Conservation (phyloP, 441 rosid genomes). For the Corymbia calophylla region DNA sequence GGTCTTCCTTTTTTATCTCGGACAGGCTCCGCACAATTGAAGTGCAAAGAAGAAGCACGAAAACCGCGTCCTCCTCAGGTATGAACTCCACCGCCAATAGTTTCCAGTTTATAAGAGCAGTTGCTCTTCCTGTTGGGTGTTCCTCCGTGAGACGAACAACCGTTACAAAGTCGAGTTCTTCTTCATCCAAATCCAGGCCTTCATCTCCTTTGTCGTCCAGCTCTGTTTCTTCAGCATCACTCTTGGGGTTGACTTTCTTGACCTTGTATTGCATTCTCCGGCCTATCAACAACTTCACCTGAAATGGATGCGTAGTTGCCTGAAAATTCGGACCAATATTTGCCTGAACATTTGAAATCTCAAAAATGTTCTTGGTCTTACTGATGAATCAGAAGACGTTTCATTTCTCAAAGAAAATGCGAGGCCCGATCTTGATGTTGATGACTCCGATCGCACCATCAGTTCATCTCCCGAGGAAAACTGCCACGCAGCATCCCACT, state of each 20-base stretch:
- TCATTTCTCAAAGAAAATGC: slow-evolving; percentile 31
- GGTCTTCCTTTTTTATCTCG: slow-evolving; percentile 53
- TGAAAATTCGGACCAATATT: not conserved
- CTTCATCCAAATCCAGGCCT: slow-evolving; percentile 17
- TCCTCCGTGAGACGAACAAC: slow-evolving; percentile 55
- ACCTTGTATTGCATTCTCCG: slow-evolving; percentile 52
- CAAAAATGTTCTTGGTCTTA: slow-evolving; percentile 1
- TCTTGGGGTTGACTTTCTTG: not conserved
- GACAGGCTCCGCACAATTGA: slow-evolving; percentile 64
- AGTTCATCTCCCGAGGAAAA: slow-evolving; percentile 79
- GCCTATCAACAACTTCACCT: slow-evolving; percentile 60
- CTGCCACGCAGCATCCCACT: slow-evolving; percentile 58
- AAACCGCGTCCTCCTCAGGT: slow-evolving; percentile 75
- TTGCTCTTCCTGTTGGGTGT: slow-evolving; percentile 54
- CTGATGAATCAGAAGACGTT: slow-evolving; percentile 35
- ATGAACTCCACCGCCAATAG: slow-evolving; percentile 43
- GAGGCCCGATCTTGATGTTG: slow-evolving; percentile 24
- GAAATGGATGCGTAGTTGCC: not conserved
- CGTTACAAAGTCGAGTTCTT: slow-evolving; percentile 43
- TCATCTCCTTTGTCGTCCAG: not conserved
- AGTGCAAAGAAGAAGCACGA: slow-evolving; percentile 50
- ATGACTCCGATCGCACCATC: slow-evolving; percentile 36
- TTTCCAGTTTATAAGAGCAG: slow-evolving; percentile 84
- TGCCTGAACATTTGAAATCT: not conserved
- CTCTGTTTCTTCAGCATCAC: not conserved